phyloP scores from a whole-genome alignment of 208 protist genomes.

The Tetramitus jugosus region DNA sequence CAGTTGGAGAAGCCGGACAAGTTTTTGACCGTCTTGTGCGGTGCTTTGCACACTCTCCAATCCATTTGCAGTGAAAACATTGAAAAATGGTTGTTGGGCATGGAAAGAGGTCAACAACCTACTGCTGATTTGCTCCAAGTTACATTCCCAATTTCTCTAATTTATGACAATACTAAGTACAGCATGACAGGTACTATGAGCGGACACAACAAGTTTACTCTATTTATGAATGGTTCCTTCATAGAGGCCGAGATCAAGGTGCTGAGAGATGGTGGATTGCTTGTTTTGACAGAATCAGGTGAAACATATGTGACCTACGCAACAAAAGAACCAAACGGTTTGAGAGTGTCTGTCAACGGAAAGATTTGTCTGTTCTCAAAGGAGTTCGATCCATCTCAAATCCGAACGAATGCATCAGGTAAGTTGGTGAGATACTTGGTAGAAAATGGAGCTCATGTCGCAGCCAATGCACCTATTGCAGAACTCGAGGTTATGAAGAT shows the following conservation, averaged over 20 bases:
- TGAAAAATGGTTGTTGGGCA: slow-evolving; percentile 57
- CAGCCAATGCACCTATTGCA: slow-evolving; percentile 68
- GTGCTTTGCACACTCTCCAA: slow-evolving; percentile 56
- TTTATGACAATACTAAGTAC: slow-evolving; percentile 61
- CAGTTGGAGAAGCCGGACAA: slow-evolving; percentile 8
- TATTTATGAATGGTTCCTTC: slow-evolving; percentile 60
- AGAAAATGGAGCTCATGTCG: slow-evolving; percentile 73
- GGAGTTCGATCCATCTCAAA: slow-evolving; percentile 84
- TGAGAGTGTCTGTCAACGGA: slow-evolving; percentile 77
- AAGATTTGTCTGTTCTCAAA: slow-evolving; percentile 77
- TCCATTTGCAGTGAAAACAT: slow-evolving; percentile 46
- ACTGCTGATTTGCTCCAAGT: slow-evolving; percentile 58
- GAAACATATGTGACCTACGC: slow-evolving; percentile 77
- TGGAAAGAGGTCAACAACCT: slow-evolving; percentile 69
- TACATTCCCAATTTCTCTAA: slow-evolving; percentile 55
- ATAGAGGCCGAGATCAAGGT: slow-evolving; percentile 44
- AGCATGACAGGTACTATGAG: slow-evolving; percentile 50
- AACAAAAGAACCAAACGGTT: slow-evolving; percentile 71
- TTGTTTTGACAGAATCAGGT: slow-evolving; percentile 49
- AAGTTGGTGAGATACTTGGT: slow-evolving; percentile 89
- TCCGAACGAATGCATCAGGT: slow-evolving; percentile 78
- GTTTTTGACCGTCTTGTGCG: slow-evolving; percentile 50
- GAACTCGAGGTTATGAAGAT: slow-evolving; percentile 99
- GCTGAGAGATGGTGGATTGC: not conserved
- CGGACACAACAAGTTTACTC: slow-evolving; percentile 51